These are phyloP conservation scores for Epichloe sibirici DNA, from an alignment of 2,329 filamentous ascomycete genomes.

Conservation along the genomic window DNA sequence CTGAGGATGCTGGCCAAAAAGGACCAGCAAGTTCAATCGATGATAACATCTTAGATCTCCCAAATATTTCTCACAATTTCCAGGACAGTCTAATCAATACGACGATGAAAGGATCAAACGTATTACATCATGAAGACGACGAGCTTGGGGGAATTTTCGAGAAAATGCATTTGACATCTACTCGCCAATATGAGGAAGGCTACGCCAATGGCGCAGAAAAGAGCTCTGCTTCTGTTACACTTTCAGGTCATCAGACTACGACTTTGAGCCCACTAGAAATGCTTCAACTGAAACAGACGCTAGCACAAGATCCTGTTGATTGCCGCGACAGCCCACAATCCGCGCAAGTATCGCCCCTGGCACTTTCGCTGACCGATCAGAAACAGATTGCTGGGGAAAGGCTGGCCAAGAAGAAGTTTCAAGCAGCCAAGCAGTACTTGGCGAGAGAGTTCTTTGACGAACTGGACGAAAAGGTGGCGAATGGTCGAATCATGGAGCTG, in stretches of 20 bases:
- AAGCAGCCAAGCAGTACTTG: slow-evolving; percentile 46
- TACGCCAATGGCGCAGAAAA: not conserved
- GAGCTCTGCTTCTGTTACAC: not conserved
- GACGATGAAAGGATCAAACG: not conserved
- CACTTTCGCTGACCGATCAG: not conserved
- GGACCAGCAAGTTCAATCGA: not conserved
- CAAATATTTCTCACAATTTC: not conserved
- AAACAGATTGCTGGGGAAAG: not conserved
- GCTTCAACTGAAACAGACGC: not conserved
- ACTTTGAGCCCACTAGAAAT: not conserved
- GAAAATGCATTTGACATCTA: not conserved
- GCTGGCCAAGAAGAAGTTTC: slow-evolving; percentile 44
- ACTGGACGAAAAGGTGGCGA: slow-evolving; percentile 54
- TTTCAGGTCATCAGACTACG: not conserved
- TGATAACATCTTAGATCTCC: not conserved
- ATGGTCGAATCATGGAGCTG: slow-evolving; percentile 45
- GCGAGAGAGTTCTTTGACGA: slow-evolving; percentile 53
- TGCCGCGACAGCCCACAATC: not conserved
- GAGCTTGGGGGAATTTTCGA: not conserved
- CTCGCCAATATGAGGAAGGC: not conserved
- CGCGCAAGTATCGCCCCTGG: not conserved
- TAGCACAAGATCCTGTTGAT: not conserved
- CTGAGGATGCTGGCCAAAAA: not conserved
- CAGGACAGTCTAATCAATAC: not conserved
- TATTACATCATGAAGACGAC: not conserved